Evolutionary conservation across 2,329 filamentous ascomycete genomes (phyloP).

Genomic region (Sporothrix mexicana): DNA sequence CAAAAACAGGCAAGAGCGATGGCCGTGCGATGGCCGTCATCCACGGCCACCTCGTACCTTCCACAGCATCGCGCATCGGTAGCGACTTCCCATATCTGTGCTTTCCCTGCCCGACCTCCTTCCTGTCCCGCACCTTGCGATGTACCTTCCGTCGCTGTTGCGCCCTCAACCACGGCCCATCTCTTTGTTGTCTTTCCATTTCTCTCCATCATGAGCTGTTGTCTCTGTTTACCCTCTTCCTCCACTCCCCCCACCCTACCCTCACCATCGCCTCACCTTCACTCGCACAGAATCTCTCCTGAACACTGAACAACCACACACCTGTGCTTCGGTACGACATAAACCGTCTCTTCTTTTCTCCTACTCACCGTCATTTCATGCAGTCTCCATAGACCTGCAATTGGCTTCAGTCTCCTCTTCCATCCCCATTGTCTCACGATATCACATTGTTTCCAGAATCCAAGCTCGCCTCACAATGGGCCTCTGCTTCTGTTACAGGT

Average conservation of each 20-base stretch:
- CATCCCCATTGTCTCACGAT: neutral
- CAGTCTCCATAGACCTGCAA: neutral
- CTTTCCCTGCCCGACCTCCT: neutral
- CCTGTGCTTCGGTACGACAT: slow-evolving; percentile 23
- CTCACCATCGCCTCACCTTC: slow-evolving; percentile 11
- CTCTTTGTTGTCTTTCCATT: slow-evolving; percentile 23
- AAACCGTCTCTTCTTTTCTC: neutral
- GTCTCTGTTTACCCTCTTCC: slow-evolving; percentile 25
- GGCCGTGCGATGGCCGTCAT: neutral
- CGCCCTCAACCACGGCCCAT: neutral
- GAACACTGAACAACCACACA: neutral
- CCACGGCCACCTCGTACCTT: neutral
- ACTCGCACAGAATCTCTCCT: slow-evolving; percentile 8
- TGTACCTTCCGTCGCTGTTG: slow-evolving; percentile 17
- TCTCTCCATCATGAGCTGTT: neutral
- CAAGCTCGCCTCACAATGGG: slow-evolving; percentile 29
- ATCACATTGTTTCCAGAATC: neutral
- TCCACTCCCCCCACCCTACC: neutral
- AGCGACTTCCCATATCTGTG: neutral
- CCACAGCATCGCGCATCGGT: neutral
- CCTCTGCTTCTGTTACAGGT: slow-evolving; percentile 37
- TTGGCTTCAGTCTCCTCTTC: neutral
- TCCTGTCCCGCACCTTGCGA: neutral
- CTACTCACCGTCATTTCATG: neutral
- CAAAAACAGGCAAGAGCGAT: slow-evolving; percentile 29